Conservation (phyloP, 1,284 basidiomycete species). For the Apiotrichum brassicae region DNA sequence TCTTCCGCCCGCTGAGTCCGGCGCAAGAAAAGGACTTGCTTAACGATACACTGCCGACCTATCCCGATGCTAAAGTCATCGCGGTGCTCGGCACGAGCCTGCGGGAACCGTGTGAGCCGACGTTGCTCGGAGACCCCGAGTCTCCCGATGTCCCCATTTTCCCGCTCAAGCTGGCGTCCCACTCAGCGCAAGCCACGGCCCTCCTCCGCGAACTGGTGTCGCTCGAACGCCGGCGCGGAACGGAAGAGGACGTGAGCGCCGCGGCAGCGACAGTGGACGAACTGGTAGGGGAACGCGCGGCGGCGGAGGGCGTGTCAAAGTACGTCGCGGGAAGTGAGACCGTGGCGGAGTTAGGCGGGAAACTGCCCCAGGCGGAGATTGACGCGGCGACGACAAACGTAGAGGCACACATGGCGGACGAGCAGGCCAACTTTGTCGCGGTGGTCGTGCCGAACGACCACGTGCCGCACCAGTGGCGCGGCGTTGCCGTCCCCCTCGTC, state of each 20-base stretch:
- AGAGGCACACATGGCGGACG: not conserved
- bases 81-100: constrained; percentile 4
- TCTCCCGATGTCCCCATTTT: not conserved
- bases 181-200: not conserved
- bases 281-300: not conserved
- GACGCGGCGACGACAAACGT: not conserved
- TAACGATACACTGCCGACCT: not conserved
- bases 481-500: constrained; percentile 8
- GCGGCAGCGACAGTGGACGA: not conserved
- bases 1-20: constrained; percentile 1
- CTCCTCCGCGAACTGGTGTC: not conserved
- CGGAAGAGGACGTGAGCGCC: not conserved
- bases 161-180: not conserved
- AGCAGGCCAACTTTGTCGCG: constrained; percentile 3
- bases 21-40: not conserved
- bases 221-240: not conserved
- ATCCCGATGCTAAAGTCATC: not conserved
- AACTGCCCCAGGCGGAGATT: not conserved
- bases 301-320: not conserved
- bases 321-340: constrained; percentile 1
- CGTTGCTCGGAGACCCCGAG: not conserved
- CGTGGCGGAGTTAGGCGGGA: not conserved
- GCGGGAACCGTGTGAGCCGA: not conserved
- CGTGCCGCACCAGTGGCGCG: not conserved
- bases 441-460: not conserved